A percentile compares a stretch with the other conserved stretches of the same genome.
These are phyloP conservation scores for Candida vartiovaarae DNA, from an alignment of 805 yeast genomes.

Conservation along the genomic window DNA sequence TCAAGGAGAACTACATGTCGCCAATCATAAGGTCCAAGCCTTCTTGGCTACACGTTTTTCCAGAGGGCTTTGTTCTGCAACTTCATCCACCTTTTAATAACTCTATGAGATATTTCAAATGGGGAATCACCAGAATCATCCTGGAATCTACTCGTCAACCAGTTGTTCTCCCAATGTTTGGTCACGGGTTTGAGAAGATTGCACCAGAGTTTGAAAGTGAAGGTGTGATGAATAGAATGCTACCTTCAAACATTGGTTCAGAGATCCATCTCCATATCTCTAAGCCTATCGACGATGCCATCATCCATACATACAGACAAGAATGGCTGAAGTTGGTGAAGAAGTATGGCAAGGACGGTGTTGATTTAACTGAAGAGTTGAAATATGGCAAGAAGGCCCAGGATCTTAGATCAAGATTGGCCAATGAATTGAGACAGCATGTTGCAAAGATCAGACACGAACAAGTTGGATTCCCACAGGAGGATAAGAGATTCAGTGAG, in stretches of 20 bases:
- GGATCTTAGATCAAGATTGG: conserved; percentile 60
- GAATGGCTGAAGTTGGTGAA: conserved; percentile 64
- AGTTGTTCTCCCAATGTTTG: conserved; percentile 77
- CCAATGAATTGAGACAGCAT: conserved; percentile 57
- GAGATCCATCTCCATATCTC: conserved; percentile 69
- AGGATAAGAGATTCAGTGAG: conserved; percentile 60
- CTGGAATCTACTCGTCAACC: conserved; percentile 82
- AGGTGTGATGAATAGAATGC: conserved; percentile 42
- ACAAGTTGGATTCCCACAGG: conserved; percentile 41
- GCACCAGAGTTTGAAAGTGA: conserved; percentile 63
- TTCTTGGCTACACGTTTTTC: conserved; percentile 91
- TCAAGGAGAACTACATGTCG: conserved; percentile 29
- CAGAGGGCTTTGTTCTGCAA: conserved; percentile 92
- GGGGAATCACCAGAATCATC: conserved; percentile 87
- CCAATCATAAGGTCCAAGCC: conserved; percentile 61
- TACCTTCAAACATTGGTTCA: conserved; percentile 61
- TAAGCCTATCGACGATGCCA: conserved; percentile 52
- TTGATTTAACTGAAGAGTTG: conserved; percentile 55
- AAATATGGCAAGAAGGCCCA: conserved; percentile 59
- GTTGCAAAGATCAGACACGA: conserved; percentile 43
- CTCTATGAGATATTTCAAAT: conserved; percentile 90
- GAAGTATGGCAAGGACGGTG: conserved; percentile 45
- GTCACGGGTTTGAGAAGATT: conserved; percentile 80
- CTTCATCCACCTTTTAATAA: conserved; percentile 68
- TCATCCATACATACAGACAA: conserved; percentile 52